A percentile compares a stretch with the other conserved stretches of the same genome.
phyloP scores from a whole-genome alignment of 2,329 filamentous ascomycete genomes.

The Sordariomycetes sp. region DNA sequence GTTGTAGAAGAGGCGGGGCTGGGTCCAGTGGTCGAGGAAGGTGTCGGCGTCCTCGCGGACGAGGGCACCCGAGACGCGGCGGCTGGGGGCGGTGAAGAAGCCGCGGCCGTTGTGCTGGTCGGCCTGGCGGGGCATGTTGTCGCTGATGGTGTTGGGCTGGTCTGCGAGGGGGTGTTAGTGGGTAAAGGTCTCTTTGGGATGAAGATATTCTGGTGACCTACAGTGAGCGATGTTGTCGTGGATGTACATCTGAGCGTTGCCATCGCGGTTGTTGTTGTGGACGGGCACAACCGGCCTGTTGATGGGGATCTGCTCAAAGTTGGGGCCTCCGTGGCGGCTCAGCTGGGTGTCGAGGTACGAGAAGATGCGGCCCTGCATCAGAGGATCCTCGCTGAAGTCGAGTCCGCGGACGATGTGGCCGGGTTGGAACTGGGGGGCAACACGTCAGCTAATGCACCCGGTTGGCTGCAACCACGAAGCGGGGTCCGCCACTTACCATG shows the following conservation, averaged over 20 bases:
- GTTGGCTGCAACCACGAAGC: too few species aligned
- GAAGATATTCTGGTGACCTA: neutral
- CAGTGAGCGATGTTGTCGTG: conserved; percentile 1
- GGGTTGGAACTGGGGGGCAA: conserved; percentile 50
- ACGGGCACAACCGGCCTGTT: conserved; percentile 64
- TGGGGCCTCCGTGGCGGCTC: conserved; percentile 49
- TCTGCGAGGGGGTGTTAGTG: conserved; percentile 31
- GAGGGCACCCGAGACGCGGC: conserved; percentile 58
- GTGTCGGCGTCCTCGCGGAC: conserved; percentile 54
- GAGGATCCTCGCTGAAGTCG: conserved; percentile 63
- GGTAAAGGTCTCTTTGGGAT: neutral
- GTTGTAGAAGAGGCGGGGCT: conserved; percentile 77
- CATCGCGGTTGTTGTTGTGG: conserved; percentile 67
- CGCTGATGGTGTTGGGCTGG: conserved; percentile 53
- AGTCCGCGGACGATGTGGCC: conserved; percentile 68
- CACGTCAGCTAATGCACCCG: neutral
- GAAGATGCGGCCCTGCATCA: conserved; percentile 61
- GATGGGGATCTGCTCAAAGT: conserved; percentile 67
- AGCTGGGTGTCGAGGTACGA: conserved; percentile 57
- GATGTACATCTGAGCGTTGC: conserved; percentile 59
- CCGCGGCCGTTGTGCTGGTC: conserved; percentile 50
- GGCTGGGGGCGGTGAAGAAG: conserved; percentile 51
- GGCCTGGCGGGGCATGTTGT: conserved; percentile 49
- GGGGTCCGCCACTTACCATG: conserved; percentile 23
- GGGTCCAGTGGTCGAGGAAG: conserved; percentile 65